Conservation (phyloP, 192 early-diverging fungal genomes). For the Cladochytrium replicatum region DNA sequence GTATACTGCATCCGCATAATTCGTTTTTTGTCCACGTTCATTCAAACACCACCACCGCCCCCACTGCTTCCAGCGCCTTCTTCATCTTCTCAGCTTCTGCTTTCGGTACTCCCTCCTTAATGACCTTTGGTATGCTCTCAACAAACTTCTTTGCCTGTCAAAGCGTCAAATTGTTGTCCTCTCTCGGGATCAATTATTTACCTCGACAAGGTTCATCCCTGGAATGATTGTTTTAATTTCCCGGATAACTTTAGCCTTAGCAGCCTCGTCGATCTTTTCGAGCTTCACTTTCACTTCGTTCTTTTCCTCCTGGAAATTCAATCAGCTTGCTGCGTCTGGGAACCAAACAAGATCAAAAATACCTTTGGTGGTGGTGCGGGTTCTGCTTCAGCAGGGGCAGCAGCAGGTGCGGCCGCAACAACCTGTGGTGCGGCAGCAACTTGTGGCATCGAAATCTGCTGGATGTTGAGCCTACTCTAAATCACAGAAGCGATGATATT, state of each 20-base stretch:
- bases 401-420: constrained; percentile 54
- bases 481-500: background rate
- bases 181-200: constrained; percentile 19
- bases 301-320: constrained; percentile 82
- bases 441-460: constrained; percentile 82
- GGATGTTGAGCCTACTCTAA: constrained; percentile 80
- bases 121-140: constrained; percentile 91
- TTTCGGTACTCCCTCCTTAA: constrained; percentile 81
- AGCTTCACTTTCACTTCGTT: constrained; percentile 93
- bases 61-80: constrained; percentile 83
- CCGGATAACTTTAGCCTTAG: constrained; percentile 96
- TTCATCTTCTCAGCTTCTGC: constrained; percentile 98
- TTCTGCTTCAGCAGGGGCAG: constrained; percentile 49
- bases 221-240: constrained; percentile 93
- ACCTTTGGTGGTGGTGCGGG: constrained; percentile 14
- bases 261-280: constrained; percentile 84
- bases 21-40: no score
- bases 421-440: constrained; percentile 55
- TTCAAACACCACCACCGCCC: constrained; percentile 89
- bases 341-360: no score
- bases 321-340: no score
- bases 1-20: no score
- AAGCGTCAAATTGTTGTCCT: no score
- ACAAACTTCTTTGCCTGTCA: constrained; percentile 99
- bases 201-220: constrained; percentile 90